Evolutionary conservation across 768 basidiomycete genomes (phyloP), one percentile per base, ranked within the genome.

Genomic region (Amanita polypyramis): DNA sequence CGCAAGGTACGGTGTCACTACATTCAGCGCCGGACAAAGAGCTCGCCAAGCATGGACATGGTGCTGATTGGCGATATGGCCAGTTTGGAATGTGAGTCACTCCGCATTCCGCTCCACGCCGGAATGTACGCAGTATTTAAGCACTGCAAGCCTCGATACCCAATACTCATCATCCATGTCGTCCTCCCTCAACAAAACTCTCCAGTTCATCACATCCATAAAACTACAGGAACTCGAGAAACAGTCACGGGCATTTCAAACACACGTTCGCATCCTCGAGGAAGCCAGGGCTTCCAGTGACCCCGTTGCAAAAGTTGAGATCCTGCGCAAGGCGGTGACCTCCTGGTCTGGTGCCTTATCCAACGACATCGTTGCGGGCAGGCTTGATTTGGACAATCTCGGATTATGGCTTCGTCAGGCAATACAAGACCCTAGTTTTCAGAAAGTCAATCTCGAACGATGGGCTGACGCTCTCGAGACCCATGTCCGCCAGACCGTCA

Each of bases 181-280:
- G 11, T 60, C 60, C 2, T 63, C 66, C 19, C 67, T 70, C 48
- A 58, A 64, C 17, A 60, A 70, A 47, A 66, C 70, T 7, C 62
- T 70, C 11, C 67, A 70, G 43, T 70, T 67, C 50, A 70, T 70
- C 55, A 71, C 72, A 4, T 57, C 62, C 7, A 61, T 68, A 53
- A 72, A 74, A 53, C 64, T 72, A 15, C 60, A 68, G 39, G 69
- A 72, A 46, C 56, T 72, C 29, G 67, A 70, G 45, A 70, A 67
- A 50, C 70, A 67, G 43, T 63, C 64, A 6, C 39, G 59, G 0
- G 58, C 61, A 2, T 70, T 66, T 49, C 57, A 66, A 44, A 17
- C 38, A 9, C 57, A 56, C 54, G 61, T 64, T 7, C 55, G 59
- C 15, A 61, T 65, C 19, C 51, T 70, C 40, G 52, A 63, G 1